Evolutionary conservation across 202 grass and related monocot species (phyloP).

Genomic region (Schoenoplectus tabernaemontani): DNA sequence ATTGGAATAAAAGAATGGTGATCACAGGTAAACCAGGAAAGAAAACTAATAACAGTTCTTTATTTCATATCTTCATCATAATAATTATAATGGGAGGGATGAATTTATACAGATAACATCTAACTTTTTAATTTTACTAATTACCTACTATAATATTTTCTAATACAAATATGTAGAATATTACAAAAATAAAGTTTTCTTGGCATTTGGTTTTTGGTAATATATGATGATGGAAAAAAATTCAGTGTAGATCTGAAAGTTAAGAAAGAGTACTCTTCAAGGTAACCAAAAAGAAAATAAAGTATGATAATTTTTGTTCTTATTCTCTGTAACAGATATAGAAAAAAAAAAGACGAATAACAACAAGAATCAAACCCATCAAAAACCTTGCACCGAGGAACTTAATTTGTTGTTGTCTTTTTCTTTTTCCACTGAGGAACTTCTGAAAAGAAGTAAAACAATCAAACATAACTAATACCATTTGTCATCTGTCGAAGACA

Average conservation of each 20-base stretch:
- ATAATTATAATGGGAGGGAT: too few relatives aligned
- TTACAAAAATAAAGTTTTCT: too few relatives aligned
- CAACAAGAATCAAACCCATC: neutral
- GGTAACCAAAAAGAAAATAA: neutral
- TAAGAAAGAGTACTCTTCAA: neutral
- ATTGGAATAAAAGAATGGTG: too few relatives aligned
- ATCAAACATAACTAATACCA: neutral
- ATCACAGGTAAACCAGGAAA: too few relatives aligned
- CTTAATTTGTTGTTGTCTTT: neutral
- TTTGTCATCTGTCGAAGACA: neutral
- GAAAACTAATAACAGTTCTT: too few relatives aligned
- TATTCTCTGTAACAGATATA: neutral
- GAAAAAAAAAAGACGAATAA: too few relatives aligned
- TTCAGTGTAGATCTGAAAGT: neutral
- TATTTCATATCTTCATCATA: too few relatives aligned
- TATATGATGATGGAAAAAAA: neutral
- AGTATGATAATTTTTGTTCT: neutral
- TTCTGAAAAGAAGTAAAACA: neutral
- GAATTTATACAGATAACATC: too few relatives aligned
- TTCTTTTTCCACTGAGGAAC: neutral
- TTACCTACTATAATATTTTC: too few relatives aligned
- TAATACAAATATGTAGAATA: too few relatives aligned
- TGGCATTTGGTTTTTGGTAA: neutral
- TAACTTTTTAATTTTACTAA: too few relatives aligned
- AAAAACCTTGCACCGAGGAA: neutral